Percentiles rank a stretch among this genome's conserved stretches.
These are phyloP conservation scores for Amanita rimosa DNA, from an alignment of 768 basidiomycete species.

Conservation along the genomic window DNA sequence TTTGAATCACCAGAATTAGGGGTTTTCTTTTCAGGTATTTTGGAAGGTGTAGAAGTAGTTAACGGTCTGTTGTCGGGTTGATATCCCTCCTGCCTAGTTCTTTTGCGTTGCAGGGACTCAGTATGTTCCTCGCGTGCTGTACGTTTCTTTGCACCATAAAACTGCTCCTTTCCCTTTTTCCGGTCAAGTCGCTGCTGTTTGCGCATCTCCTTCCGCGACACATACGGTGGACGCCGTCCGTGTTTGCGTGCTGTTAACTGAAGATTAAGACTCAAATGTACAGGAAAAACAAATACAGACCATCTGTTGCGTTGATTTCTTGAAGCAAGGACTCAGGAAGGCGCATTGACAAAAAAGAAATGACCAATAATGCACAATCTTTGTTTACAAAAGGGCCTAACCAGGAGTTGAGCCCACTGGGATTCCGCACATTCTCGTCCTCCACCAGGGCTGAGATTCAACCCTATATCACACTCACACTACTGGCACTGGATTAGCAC, in stretches of 20 bases:
- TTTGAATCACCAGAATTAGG: background rate
- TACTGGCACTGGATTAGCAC: no score
- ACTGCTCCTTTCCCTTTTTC: constrained; percentile 54
- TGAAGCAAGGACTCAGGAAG: constrained; percentile 3
- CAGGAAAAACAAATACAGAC: background rate
- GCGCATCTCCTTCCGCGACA: constrained; percentile 48
- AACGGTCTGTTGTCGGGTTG: background rate
- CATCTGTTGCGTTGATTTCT: constrained; percentile 2
- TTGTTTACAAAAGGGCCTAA: background rate
- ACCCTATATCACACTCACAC: no score
- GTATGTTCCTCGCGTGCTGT: constrained; percentile 30
- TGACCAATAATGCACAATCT: no score
- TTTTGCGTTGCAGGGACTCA: constrained; percentile 42
- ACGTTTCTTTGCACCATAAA: constrained; percentile 21
- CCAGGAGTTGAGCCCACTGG: background rate
- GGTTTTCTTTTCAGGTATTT: background rate
- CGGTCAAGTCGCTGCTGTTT: constrained; percentile 48
- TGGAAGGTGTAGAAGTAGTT: background rate
- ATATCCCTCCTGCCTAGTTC: constrained; percentile 17
- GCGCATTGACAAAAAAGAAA: constrained; percentile 6
- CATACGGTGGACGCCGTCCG: constrained; percentile 4
- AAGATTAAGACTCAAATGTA: background rate
- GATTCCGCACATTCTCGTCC: background rate
- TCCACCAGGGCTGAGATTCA: background rate
- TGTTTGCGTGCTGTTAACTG: background rate